Evolutionary conservation across 2,329 filamentous ascomycete genomes (phyloP).

Genomic region (Fonsecaea nubica): DNA sequence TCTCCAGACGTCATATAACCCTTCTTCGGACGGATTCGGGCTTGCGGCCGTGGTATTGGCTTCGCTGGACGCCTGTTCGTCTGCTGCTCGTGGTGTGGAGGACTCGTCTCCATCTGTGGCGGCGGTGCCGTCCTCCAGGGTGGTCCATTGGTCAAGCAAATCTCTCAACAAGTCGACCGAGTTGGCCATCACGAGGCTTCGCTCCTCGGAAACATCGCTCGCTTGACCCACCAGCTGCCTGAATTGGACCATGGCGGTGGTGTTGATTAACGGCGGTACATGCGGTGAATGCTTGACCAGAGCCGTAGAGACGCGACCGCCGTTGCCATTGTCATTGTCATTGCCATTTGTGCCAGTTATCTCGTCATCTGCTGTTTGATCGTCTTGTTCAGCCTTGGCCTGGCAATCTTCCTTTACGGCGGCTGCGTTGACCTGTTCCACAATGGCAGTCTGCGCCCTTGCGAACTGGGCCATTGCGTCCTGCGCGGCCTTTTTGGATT

Average conservation of each 20-base stretch:
- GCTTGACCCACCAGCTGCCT: background rate
- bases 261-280: background rate
- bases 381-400: conserved; percentile 16
- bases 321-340: no score
- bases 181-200: conserved; percentile 5
- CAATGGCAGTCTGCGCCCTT: conserved; percentile 20
- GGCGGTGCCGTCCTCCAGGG: conserved; percentile 1
- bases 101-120: background rate
- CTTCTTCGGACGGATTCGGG: no score
- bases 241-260: conserved; percentile 4
- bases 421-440: conserved; percentile 18
- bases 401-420: conserved; percentile 8
- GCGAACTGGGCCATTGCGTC: background rate
- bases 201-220: background rate
- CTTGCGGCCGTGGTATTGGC: background rate
- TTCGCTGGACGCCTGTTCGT: background rate
- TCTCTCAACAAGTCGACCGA: conserved; percentile 11
- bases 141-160: conserved; percentile 20
- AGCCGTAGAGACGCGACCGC: background rate
- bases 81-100: background rate
- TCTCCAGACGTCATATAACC: background rate
- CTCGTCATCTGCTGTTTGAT: conserved; percentile 4
- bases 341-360: background rate
- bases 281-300: background rate
- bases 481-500: background rate